Percentiles rank a stretch among this genome's conserved stretches.
These are phyloP conservation scores for Fusarium goolgardi DNA, from an alignment of 2,329 filamentous ascomycete species.

Conservation along the genomic window DNA sequence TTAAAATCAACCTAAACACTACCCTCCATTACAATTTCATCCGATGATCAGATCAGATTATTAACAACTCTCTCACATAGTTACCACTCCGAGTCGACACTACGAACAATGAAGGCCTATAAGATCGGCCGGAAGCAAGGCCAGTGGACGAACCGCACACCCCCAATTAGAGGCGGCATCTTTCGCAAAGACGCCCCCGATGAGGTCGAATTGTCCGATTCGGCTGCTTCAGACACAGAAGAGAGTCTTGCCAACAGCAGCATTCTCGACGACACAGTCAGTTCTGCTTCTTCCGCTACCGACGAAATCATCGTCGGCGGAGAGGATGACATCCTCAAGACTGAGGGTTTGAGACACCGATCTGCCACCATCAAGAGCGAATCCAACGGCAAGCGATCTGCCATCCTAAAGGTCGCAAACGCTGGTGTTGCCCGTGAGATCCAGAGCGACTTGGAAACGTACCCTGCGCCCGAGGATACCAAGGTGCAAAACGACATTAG, in stretches of 20 bases:
- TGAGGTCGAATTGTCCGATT: slow-evolving; percentile 28
- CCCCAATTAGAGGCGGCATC: slow-evolving; percentile 67
- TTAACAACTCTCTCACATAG: slow-evolving; percentile 52
- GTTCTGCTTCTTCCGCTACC: slow-evolving; percentile 37
- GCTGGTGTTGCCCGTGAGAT: slow-evolving; percentile 45
- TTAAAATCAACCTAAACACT: neutral
- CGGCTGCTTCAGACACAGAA: slow-evolving; percentile 31
- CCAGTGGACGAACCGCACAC: slow-evolving; percentile 68
- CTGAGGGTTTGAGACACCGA: slow-evolving; percentile 20
- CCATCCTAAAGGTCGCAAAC: slow-evolving; percentile 34
- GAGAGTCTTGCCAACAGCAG: slow-evolving; percentile 21
- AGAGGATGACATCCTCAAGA: neutral
- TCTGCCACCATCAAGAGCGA: neutral
- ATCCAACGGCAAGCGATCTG: slow-evolving; percentile 15
- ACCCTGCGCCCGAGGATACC: slow-evolving; percentile 66
- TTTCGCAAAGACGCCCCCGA: slow-evolving; percentile 43
- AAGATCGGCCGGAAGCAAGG: slow-evolving; percentile 68
- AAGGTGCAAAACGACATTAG: slow-evolving; percentile 66
- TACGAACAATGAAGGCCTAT: slow-evolving; percentile 68
- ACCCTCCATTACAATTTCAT: neutral
- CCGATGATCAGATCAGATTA: slow-evolving; percentile 9
- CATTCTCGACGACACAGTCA: slow-evolving; percentile 28
- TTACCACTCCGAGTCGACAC: slow-evolving; percentile 66
- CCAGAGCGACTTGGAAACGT: slow-evolving; percentile 52
- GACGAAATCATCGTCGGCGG: slow-evolving; percentile 5